Evolutionary conservation across 306 rosid genomes (phyloP).

Genomic region (Vigna nakashimae): DNA sequence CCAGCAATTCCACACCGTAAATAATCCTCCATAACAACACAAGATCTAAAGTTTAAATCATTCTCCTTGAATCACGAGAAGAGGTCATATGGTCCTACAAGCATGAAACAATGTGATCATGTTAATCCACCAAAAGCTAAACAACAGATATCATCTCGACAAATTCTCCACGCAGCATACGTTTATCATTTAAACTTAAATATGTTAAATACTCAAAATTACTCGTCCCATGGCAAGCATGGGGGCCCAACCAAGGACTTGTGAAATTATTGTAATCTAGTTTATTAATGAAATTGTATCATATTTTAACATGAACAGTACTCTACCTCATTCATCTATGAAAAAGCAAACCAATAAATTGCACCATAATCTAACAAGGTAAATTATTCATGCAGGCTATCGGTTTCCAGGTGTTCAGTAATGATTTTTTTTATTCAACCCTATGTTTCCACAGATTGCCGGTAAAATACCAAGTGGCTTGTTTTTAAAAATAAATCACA

Average conservation of each 20-base stretch:
- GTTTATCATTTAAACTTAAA: not conserved
- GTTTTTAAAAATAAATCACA: slow-evolving; percentile 21
- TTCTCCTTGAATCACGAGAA: slow-evolving; percentile 84
- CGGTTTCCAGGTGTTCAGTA: not conserved
- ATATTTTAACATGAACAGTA: not conserved
- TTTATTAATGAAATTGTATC: not conserved
- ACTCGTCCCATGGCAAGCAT: not conserved
- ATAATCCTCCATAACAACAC: slow-evolving; percentile 43
- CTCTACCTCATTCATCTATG: not conserved
- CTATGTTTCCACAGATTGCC: not conserved
- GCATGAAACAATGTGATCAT: slow-evolving; percentile 42
- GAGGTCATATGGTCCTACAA: slow-evolving; percentile 90
- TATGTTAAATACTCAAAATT: slow-evolving; percentile 6
- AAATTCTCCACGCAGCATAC: slow-evolving; percentile 6
- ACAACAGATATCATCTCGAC: not conserved
- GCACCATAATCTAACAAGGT: slow-evolving; percentile 17
- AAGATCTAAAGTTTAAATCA: slow-evolving; percentile 51
- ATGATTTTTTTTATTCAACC: slow-evolving; percentile 30
- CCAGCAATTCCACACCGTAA: slow-evolving; percentile 27
- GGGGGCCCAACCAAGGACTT: not conserved
- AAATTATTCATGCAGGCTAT: slow-evolving; percentile 21
- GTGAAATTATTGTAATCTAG: not conserved
- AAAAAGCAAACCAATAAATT: not conserved
- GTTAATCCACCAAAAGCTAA: slow-evolving; percentile 30
- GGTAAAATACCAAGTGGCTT: not conserved